Evolutionary conservation across 768 basidiomycete species (phyloP).

Genomic region (Lepiota brunneoincarnata): DNA sequence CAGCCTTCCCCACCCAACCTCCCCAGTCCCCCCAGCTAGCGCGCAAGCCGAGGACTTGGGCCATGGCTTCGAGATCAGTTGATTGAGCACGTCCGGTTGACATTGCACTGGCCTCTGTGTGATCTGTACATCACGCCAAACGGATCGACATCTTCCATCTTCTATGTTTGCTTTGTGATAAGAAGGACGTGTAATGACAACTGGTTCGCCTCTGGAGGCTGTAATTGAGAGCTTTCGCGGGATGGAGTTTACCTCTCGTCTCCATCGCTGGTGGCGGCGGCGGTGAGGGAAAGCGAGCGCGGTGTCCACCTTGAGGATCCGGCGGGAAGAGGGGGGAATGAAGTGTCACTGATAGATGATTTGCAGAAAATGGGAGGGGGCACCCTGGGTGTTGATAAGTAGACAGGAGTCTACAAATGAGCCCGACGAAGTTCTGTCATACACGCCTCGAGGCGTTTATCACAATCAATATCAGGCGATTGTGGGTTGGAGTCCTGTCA

Average conservation of each 20-base stretch:
- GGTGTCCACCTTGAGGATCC: background rate
- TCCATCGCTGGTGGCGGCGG: slow-evolving; percentile 3
- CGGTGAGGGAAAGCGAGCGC: background rate
- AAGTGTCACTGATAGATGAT: too few relatives aligned
- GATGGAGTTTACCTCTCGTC: background rate
- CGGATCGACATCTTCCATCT: slow-evolving; percentile 7
- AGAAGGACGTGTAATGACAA: background rate
- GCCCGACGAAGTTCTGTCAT: too few relatives aligned
- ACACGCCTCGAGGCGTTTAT: too few relatives aligned
- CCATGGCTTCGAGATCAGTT: background rate
- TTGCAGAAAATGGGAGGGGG: too few relatives aligned
- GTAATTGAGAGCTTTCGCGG: background rate
- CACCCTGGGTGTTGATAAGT: too few relatives aligned
- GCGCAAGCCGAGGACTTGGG: slow-evolving; percentile 4
- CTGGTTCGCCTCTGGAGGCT: too few relatives aligned
- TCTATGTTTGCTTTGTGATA: background rate
- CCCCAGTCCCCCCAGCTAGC: background rate
- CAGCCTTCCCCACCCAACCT: background rate
- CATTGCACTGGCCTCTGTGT: slow-evolving; percentile 1
- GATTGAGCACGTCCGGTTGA: background rate
- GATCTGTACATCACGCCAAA: slow-evolving; percentile 5
- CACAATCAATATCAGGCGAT: too few relatives aligned
- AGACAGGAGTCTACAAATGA: too few relatives aligned
- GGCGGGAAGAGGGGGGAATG: background rate
- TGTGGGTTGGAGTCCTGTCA: too few relatives aligned